phyloP scores from a whole-genome alignment of 1,284 basidiomycete species.

The Boletellus deceptivus region DNA sequence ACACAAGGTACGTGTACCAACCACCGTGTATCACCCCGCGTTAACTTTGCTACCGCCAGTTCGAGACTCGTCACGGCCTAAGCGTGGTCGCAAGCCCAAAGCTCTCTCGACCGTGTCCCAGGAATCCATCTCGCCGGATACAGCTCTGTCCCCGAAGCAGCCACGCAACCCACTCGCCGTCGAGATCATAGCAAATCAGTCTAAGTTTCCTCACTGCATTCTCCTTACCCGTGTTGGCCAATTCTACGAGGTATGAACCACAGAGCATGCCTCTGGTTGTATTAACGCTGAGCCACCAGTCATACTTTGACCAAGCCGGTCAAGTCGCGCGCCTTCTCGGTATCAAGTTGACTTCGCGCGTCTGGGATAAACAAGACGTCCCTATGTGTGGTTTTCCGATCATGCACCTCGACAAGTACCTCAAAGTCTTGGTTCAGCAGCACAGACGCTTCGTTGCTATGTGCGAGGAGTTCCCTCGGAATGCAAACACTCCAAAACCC shows the following conservation, averaged over 20 bases:
- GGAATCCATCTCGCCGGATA: background rate
- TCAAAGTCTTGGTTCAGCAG: conserved; percentile 83
- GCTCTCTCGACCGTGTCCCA: background rate
- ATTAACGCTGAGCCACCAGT: conserved; percentile 46
- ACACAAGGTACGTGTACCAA: conserved; percentile 12
- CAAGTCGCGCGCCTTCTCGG: conserved; percentile 75
- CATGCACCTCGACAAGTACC: conserved; percentile 80
- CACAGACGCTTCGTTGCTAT: conserved; percentile 84
- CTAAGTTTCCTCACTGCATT: conserved; percentile 83
- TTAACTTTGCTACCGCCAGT: background rate
- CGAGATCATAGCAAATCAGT: conserved; percentile 70
- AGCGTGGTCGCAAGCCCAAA: conserved; percentile 25
- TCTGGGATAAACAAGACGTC: conserved; percentile 67
- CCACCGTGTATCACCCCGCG: background rate
- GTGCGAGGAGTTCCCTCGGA: conserved; percentile 82
- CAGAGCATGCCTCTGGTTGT: background rate
- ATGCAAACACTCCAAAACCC: conserved; percentile 44
- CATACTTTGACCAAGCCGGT: conserved; percentile 89
- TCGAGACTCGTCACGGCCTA: conserved; percentile 6
- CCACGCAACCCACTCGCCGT: conserved; percentile 60
- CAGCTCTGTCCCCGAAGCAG: conserved; percentile 15
- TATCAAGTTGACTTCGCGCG: conserved; percentile 76
- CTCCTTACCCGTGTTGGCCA: conserved; percentile 89
- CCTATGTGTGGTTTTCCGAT: conserved; percentile 90
- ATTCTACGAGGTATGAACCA: conserved; percentile 81